Evolutionary conservation across 2,329 filamentous ascomycete species (phyloP).

Genomic region (Fusarium hainanense): DNA sequence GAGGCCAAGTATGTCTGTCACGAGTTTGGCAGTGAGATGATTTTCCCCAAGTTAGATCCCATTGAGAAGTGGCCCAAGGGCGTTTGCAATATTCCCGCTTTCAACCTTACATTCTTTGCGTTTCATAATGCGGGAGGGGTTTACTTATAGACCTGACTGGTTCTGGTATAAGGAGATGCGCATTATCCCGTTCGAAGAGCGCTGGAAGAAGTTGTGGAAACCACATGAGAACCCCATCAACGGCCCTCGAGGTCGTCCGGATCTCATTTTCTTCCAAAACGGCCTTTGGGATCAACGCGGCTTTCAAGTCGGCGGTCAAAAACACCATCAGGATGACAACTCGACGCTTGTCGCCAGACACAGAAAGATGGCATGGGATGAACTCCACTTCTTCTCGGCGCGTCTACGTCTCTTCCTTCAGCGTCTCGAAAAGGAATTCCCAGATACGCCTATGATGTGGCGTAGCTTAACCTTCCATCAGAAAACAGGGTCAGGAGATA

Average conservation of each 20-base stretch:
- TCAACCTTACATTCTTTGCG: neutral
- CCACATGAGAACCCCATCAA: neutral
- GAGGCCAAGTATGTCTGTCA: neutral
- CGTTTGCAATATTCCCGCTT: neutral
- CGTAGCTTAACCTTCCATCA: neutral
- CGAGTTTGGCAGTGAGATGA: slow-evolving; percentile 7
- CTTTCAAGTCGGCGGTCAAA: slow-evolving; percentile 2
- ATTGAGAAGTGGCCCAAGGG: slow-evolving; percentile 4
- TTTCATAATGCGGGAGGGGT: neutral
- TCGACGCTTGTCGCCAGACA: neutral
- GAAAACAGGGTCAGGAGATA: neutral
- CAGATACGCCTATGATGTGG: slow-evolving; percentile 2
- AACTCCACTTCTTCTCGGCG: neutral
- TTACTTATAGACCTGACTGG: neutral
- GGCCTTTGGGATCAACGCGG: slow-evolving; percentile 6
- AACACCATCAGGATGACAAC: neutral
- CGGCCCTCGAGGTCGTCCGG: neutral
- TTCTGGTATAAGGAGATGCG: slow-evolving; percentile 11
- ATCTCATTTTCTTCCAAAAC: slow-evolving; percentile 2
- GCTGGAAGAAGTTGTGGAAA: slow-evolving; percentile 1
- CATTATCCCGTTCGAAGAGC: slow-evolving; percentile 5
- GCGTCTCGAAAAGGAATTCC: neutral
- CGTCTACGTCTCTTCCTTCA: neutral
- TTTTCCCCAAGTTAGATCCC: neutral
- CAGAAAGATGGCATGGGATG: slow-evolving; percentile 5